Evolutionary conservation across 192 early-diverging fungal genomes (phyloP).

Genomic region (Gryganskiella cystojenkinii): DNA sequence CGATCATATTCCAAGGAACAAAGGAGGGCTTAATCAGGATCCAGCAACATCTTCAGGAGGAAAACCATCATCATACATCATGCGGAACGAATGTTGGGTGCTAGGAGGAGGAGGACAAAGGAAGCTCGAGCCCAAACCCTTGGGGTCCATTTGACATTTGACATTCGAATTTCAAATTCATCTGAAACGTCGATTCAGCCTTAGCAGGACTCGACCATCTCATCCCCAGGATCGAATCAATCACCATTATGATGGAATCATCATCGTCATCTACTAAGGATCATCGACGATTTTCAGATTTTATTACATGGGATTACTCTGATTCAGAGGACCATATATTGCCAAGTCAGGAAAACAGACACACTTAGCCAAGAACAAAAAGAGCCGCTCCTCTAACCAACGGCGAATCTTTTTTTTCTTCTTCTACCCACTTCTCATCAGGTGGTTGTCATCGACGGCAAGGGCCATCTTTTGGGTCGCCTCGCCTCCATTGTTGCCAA

Average conservation of each 20-base stretch:
- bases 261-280: neutral
- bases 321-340: too few species aligned
- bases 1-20: neutral
- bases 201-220: too few species aligned
- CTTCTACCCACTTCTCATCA: conserved; percentile 42
- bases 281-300: too few species aligned
- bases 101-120: too few species aligned
- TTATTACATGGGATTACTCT: too few species aligned
- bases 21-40: neutral
- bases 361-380: too few species aligned
- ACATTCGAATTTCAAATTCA: conserved; percentile 6
- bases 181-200: too few species aligned
- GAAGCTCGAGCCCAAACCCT: too few species aligned
- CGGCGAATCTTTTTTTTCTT: neutral
- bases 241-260: neutral
- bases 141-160: conserved; percentile 19
- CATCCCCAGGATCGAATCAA: neutral
- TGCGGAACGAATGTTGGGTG: neutral
- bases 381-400: conserved; percentile 5
- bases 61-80: neutral
- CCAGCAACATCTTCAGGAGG: conserved; percentile 9
- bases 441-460: conserved; percentile 99
- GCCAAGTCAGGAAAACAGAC: too few species aligned
- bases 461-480: conserved; percentile 98
- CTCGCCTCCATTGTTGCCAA: conserved; percentile 98